Base-by-base conservation (phyloP, 306 rosid genomes). In the Cicer yamashitae region DNA sequence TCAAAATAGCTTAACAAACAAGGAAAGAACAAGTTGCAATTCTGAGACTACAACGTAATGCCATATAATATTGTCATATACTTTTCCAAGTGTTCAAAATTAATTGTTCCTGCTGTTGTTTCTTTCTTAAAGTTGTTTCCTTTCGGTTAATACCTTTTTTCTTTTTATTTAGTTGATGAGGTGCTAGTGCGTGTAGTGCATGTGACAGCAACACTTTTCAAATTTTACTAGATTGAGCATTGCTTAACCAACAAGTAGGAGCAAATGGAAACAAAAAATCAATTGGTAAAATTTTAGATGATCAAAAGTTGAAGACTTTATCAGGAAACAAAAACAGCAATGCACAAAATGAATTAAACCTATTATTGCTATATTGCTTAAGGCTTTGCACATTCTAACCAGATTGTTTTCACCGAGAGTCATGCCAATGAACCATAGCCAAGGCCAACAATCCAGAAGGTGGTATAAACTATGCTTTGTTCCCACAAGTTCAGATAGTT, bases 401-500 rank as follows among this genome's bases (percentile, higher is more conserved):
- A 45, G 7, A 10, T 9, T 14, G 0, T 20, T 65, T 53, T 14
- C 47, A 73, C 38, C 39, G 3, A 57, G 34, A 69, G 47, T 6
- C 6, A 81, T 81, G 81, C 68, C 77, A 69, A 12, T 18, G 40
- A 75, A 53, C 63, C 15, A 46, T 70, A 74, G 69, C 45, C 73
- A 62, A 43, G 25, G 61, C 45, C 41, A 25, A 43, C 52, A 48
- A 67, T 67, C 81, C 61, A 51, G 18, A 10, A 74, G 72, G 61
- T 81, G 84, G 81, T 81, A 81, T 45, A 53, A 52, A 7, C 53
- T 68, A 41, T 81, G 84, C 43, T 60, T 69, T 61, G 22, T 51
- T 62, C 73, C 52, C 12, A 34, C 34, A 41, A 61, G 38, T 75
- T 5, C 12, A 47, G 76, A 75, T 14, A 69, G 73, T 69, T 81